Base-by-base conservation (phyloP, 2,329 filamentous ascomycete genomes). In the Colletotrichum sp. region DNA sequence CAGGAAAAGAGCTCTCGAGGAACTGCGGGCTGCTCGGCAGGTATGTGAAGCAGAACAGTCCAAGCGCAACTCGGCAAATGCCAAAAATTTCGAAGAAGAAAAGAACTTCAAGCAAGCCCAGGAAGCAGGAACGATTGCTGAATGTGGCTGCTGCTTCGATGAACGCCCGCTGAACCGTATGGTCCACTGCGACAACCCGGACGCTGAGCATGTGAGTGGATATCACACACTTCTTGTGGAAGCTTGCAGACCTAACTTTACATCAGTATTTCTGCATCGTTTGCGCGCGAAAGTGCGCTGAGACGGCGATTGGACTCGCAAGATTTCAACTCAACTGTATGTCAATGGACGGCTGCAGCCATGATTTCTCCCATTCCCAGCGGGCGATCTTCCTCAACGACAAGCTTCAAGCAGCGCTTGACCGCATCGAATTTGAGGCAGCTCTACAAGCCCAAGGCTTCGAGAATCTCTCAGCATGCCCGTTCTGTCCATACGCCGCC, bases 401-500 rank as follows among this genome's bases (percentile, higher is more conserved):
- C 18, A 90, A 89, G 59, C 85, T 91, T 0, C 85, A 89, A 34
- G 84, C 87, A 5, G 93, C 92, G 11, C 84, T 98, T 4, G 93
- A 93, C 70, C 88, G 90, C 27, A 88, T 96, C 66, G 93, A 96
- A 79, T 92, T 94, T 80, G 90, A 93, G 78, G 88, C 92, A 21
- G 89, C 91, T 29, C 86, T 98, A 51, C 89, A 90, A n/a, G 86
- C 90, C 74, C 94, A 94, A 1, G 90, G 88, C 0, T 88, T 97
- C 43, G 91, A 95, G 54, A 91, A 92, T 74, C 88, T 98, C 3
- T 93, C 90, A 36, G 91, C 89, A 36, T 98, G 95, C 77, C 94
- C 95, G 0, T 97, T 95, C 79, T 98, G 95, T 81, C 91, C 94
- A 27, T 97, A 91, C 84, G 94, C 94, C 55, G 93, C 92, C 38